A percentile compares a stretch with the other conserved stretches of the same genome.
phyloP scores from a whole-genome alignment of 2,329 filamentous ascomycete species.

The Colletotrichum truncatum region DNA sequence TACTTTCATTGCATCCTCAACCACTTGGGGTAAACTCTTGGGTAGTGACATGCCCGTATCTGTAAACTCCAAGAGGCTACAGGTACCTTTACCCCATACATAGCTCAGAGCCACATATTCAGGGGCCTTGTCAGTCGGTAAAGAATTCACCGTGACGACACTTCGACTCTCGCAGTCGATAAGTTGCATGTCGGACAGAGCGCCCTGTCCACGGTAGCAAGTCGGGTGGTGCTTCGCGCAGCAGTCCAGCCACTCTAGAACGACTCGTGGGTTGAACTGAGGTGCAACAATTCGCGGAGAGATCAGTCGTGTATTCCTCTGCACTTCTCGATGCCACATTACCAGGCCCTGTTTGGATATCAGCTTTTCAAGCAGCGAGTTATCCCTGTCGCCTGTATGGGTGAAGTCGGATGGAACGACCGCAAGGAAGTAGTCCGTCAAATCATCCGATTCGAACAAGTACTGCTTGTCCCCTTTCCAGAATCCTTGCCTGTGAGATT shows the following conservation, averaged over 20 bases:
- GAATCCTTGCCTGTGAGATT: not conserved
- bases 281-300: slow-evolving; percentile 3
- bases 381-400: slow-evolving; percentile 6
- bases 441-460: not conserved
- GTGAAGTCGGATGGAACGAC: slow-evolving; percentile 10
- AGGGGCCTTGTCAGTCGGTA: not conserved
- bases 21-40: not conserved
- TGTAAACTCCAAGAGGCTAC: not conserved
- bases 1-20: slow-evolving; percentile 32
- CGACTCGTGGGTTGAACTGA: not conserved
- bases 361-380: not conserved
- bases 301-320: not conserved
- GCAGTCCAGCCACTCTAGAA: slow-evolving; percentile 5
- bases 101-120: slow-evolving; percentile 15
- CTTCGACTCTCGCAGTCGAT: slow-evolving; percentile 1
- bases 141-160: not conserved
- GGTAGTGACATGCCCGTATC: not conserved
- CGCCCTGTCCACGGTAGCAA: slow-evolving; percentile 1
- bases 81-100: slow-evolving; percentile 6
- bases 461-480: slow-evolving; percentile 6
- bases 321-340: slow-evolving; percentile 8
- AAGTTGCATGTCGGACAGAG: not conserved
- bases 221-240: not conserved
- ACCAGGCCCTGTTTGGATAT: not conserved
- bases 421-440: slow-evolving; percentile 13